Evolutionary conservation across 106 monocot species (phyloP).

Genomic region (Dendrobium nobile): DNA sequence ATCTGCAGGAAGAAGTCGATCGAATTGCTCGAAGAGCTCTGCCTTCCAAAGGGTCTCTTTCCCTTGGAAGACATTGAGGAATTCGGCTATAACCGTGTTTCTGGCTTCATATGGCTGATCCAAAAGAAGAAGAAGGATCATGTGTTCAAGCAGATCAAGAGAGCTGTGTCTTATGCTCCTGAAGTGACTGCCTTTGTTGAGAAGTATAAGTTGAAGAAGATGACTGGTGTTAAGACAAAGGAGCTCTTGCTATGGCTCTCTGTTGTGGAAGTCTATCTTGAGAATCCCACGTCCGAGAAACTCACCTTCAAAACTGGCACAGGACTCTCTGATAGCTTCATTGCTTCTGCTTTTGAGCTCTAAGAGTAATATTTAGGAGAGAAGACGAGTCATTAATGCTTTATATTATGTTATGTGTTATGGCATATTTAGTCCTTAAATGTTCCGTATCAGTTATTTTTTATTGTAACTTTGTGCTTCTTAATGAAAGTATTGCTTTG

Average conservation of each 20-base stretch:
- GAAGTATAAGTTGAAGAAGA: constrained; percentile 12
- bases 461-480: background rate
- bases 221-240: constrained; percentile 19
- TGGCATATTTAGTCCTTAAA: background rate
- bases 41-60: no score
- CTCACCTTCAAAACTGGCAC: background rate
- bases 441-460: background rate
- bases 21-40: constrained; percentile 14
- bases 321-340: no score
- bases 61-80: no score
- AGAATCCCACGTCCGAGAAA: background rate
- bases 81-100: no score
- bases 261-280: constrained; percentile 14
- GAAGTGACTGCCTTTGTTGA: constrained; percentile 20
- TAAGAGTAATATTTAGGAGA: background rate
- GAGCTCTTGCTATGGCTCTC: constrained; percentile 19
- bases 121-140: no score
- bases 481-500: background rate
- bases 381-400: no score
- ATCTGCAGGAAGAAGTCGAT: constrained; percentile 13
- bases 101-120: no score
- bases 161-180: background rate
- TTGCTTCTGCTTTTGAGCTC: constrained; percentile 4
- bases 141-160: no score
- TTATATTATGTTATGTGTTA: no score